phyloP scores from a whole-genome alignment of 2,329 filamentous ascomycete species.

The Venturia asperata region DNA sequence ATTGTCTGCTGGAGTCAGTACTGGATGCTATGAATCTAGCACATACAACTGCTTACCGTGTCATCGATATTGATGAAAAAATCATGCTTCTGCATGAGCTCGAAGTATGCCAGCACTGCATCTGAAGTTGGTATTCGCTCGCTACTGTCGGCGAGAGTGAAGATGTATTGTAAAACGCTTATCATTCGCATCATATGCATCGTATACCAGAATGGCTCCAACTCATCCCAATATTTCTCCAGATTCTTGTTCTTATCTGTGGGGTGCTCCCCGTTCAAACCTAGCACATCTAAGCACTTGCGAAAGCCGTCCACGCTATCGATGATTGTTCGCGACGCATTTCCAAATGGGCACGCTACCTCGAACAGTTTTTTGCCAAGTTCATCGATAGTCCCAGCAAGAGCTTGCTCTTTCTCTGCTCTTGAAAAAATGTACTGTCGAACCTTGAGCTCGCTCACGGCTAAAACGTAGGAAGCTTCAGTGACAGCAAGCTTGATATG shows the following conservation, averaged over 20 bases:
- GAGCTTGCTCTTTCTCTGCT: constrained; percentile 3
- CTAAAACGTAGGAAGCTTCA: neutral
- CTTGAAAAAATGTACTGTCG: neutral
- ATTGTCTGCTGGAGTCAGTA: constrained; percentile 41
- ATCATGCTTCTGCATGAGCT: constrained; percentile 57
- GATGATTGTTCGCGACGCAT: neutral
- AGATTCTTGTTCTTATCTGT: neutral
- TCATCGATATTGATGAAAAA: constrained; percentile 53
- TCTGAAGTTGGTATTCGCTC: constrained; percentile 46
- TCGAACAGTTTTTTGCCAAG: neutral
- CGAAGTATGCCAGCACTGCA: constrained; percentile 64
- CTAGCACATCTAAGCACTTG: neutral
- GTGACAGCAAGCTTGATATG: neutral
- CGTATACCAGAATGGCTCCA: constrained; percentile 45
- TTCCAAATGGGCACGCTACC: neutral
- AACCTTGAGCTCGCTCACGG: neutral
- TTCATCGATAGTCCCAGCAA: neutral
- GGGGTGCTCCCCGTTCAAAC: constrained; percentile 4
- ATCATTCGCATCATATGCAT: constrained; percentile 62
- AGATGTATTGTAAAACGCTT: constrained; percentile 66
- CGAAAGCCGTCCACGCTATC: neutral
- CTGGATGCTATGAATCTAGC: neutral
- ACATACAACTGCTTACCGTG: neutral
- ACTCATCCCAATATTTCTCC: neutral
- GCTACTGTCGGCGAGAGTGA: constrained; percentile 31